Evolutionary conservation across 148 eudicot species (phyloP).

Genomic region (Chenopodium berlandieri): DNA sequence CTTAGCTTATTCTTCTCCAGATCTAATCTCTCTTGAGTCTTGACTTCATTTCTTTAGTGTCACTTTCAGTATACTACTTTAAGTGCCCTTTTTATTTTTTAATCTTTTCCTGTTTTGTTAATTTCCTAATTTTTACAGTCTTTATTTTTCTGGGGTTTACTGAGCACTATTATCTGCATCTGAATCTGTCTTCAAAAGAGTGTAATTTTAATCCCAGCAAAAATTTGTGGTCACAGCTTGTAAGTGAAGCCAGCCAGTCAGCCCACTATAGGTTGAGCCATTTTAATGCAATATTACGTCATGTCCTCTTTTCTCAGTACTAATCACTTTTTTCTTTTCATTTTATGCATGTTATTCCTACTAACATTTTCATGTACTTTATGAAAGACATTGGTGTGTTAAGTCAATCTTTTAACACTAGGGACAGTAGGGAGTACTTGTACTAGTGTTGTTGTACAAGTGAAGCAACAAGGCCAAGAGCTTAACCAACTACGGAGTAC

Average conservation of each 20-base stretch:
- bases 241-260: not conserved
- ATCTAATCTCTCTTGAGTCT: no score
- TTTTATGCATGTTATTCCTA: not conserved
- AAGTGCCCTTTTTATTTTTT: not conserved
- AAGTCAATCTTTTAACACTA: not conserved
- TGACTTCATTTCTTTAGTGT: not conserved
- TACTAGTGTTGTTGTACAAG: no score
- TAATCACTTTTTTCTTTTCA: not conserved
- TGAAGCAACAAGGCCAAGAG: no score
- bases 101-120: not conserved
- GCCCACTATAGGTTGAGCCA: not conserved
- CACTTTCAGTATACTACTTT: not conserved
- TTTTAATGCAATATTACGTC: not conserved
- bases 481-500: no score
- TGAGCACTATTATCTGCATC: not conserved
- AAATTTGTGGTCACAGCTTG: constrained; percentile 2
- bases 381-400: not conserved
- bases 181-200: not conserved
- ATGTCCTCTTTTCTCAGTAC: not conserved
- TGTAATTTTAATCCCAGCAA: not conserved
- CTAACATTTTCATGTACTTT: not conserved
- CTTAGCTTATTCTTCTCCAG: not conserved
- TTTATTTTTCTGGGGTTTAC: not conserved
- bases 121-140: not conserved
- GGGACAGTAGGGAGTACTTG: no score